Conservation (phyloP, 257 asterid species). For the Cynanchum wilfordii region DNA sequence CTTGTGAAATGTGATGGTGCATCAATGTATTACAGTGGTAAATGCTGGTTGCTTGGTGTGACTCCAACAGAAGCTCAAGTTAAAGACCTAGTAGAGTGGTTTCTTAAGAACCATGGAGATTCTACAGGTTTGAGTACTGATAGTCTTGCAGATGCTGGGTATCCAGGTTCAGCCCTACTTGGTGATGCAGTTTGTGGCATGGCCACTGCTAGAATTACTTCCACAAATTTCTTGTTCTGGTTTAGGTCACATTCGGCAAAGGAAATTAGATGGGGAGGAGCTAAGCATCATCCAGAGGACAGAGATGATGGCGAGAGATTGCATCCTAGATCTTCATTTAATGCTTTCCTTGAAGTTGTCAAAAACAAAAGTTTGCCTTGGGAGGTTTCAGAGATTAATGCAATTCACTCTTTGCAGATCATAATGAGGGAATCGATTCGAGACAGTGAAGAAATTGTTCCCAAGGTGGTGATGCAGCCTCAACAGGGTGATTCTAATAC, state of each 20-base stretch:
- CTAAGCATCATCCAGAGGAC: slow-evolving; percentile 46
- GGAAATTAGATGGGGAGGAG: slow-evolving; percentile 60
- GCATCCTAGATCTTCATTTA: slow-evolving; percentile 65
- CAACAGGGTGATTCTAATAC: slow-evolving; percentile 18
- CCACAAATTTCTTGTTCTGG: slow-evolving; percentile 52
- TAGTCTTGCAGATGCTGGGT: slow-evolving; percentile 50
- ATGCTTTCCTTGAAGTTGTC: slow-evolving; percentile 52
- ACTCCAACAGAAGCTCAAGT: slow-evolving; percentile 55
- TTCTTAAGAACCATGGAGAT: slow-evolving; percentile 32
- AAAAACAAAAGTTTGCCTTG: slow-evolving; percentile 49
- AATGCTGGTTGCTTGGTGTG: slow-evolving; percentile 57
- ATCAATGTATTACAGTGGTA: slow-evolving; percentile 43
- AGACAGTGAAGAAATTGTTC: slow-evolving; percentile 25
- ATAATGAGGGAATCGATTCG: slow-evolving; percentile 47
- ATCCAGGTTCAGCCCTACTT: slow-evolving; percentile 40
- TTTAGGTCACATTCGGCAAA: slow-evolving; percentile 52
- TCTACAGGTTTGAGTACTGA: slow-evolving; percentile 56
- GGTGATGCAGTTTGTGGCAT: slow-evolving; percentile 65
- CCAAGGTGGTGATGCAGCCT: slow-evolving; percentile 13
- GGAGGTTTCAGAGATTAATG: slow-evolving; percentile 56
- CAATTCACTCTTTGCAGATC: slow-evolving; percentile 60
- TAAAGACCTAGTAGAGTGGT: slow-evolving; percentile 43
- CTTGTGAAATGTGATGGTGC: slow-evolving; percentile 73
- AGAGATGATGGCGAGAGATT: slow-evolving; percentile 49
- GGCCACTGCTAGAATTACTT: slow-evolving; percentile 45